Evolutionary conservation across 768 basidiomycete species (phyloP), one percentile per base, ranked within the genome.

Genomic region (Lenzites betulinus): DNA sequence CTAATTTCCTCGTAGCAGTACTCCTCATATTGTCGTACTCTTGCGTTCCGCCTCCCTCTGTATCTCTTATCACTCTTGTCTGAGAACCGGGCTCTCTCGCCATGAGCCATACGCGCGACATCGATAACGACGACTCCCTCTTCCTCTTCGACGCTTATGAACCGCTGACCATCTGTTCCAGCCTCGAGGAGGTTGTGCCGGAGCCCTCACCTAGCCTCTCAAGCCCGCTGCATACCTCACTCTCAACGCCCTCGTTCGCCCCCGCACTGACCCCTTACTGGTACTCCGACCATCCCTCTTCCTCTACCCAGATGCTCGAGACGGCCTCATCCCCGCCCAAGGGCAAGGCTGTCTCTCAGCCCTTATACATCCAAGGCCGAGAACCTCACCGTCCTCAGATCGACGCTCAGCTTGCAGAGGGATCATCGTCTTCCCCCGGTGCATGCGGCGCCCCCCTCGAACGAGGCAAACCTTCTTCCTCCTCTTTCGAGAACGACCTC

Each of bases 331-430:
- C 67, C 22, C 64, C 68, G 22, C 76, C 67, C 65, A 87, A 88
- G 71, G 86, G 86, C 54, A 87, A 88, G 71, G 77, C 74, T 41
- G 75, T 79, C 44, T 78, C 83, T 25, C 79, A 76, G 64, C 84
- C 86, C 20, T 68, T 86, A 71, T 77, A 81, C 58, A 85, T 87
- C 60, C 74, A 71, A 33, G 42, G 65, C 2, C 53, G 33, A 47
- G 59, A 60, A 18, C 44, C 56, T 41, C 33, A 18, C 1, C 36
- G 30, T 26, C 25, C 53, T 20, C 57, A 58, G 49, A 30, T 36
- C 57, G 62, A 41, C 42, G 35, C n/a, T 25, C 39, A 53, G 6
- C 48, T 36, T 11, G 60, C 59, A 22, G 58, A 53, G n/a, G n/a
- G n/a, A n/a, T n/a, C n/a, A n/a, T 58, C 61, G 38, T 58, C 56